phyloP scores from a whole-genome alignment of 106 monocot genomes.

The Dendrobium catenatum region DNA sequence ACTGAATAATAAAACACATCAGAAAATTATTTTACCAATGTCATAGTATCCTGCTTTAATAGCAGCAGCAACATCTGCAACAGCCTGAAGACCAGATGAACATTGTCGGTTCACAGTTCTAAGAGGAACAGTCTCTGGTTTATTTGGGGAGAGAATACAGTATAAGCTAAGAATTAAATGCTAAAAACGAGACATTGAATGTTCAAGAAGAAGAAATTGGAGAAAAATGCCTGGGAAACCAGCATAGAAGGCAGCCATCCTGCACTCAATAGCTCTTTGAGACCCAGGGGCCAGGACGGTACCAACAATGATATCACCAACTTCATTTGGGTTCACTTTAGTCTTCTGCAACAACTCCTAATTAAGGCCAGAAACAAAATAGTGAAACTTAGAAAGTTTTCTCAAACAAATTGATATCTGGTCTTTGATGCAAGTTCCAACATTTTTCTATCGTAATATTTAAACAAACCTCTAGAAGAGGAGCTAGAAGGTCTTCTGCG shows the following conservation, averaged over 20 bases:
- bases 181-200: neutral
- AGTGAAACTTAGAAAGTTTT: neutral
- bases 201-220: neutral
- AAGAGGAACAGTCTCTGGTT: slow-evolving; percentile 64
- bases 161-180: neutral
- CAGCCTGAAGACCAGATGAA: slow-evolving; percentile 81
- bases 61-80: slow-evolving; percentile 72
- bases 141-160: neutral
- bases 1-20: neutral
- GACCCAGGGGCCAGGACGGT: slow-evolving; percentile 87
- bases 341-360: slow-evolving; percentile 73
- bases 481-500: slow-evolving; percentile 67
- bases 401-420: neutral
- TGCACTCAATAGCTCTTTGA: slow-evolving; percentile 78
- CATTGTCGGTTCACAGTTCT: slow-evolving; percentile 78
- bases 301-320: slow-evolving; percentile 90
- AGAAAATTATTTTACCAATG: slow-evolving; percentile 25
- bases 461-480: slow-evolving; percentile 68
- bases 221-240: slow-evolving; percentile 73
- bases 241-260: slow-evolving; percentile 84
- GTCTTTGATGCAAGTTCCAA: neutral
- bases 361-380: neutral
- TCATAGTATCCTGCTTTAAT: slow-evolving; percentile 72
- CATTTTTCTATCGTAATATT: neutral
- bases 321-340: slow-evolving; percentile 71